Evolutionary conservation across 2,329 filamentous ascomycete genomes (phyloP), one percentile per base, ranked within the genome.

Genomic region (Trichoderma polysporum): DNA sequence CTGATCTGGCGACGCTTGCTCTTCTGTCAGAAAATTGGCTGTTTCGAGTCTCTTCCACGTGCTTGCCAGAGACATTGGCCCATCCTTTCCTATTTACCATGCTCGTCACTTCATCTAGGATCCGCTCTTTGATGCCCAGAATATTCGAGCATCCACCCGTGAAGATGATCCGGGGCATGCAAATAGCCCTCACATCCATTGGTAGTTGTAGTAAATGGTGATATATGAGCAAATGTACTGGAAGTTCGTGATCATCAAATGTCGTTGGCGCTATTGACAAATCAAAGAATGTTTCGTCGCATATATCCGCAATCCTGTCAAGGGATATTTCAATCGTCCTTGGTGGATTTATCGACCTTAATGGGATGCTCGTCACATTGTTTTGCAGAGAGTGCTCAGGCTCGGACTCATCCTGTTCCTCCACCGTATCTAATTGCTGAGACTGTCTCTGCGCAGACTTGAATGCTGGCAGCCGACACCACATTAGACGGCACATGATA

Each of bases 111-210:
- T 98, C 94, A 66, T 90, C 86, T 35, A 97, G 79, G 41, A 97
- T 84, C 29, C 94, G 88, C 27, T 85, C 83, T 70, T 92, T 93
- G 29, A 99, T 80, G 1, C 95, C 95, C 0, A 94, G 85, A 9
- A 97, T 88, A 29, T 86, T 86, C 6, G 93, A 88, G 56, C 91
- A 91, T 2, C 93, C 93, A 35, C 95, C 95, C 0, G 90, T 90
- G 74, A 99, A 91, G 17, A 97, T 83, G 53, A 98, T 91, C 45
- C 94, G 91, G 1, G 93, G 89, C 88, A 97, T 95, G 77, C 94
- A 97, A 4, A 90, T 80, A 1, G 91, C 90, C 27, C 95, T 88
- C 4, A 94, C 88, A 77, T 99, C 95, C 4, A 94, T 80, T 0
- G 93, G 91, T 1, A 97, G 82, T 8, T 87, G 84, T 1, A 96